phyloP scores from a whole-genome alignment of 208 protist genomes.

The Leishmania turanica region DNA sequence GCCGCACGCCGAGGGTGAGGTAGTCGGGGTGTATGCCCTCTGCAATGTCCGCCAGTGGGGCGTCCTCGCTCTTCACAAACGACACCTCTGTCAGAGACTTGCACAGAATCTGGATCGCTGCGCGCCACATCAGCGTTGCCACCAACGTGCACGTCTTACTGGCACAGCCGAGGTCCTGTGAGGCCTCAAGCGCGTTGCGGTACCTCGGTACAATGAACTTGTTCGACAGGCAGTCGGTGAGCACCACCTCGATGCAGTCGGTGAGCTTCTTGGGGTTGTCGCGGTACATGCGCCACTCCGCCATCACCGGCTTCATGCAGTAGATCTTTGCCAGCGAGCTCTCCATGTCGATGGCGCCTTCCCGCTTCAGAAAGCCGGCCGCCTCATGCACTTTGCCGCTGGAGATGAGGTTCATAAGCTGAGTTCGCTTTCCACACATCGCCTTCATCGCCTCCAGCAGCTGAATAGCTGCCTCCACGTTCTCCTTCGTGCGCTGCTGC shows the following conservation, averaged over 20 bases:
- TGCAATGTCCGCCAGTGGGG: constrained; percentile 64
- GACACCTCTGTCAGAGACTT: constrained; percentile 78
- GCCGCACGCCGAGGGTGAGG: constrained; percentile 67
- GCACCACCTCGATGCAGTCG: constrained; percentile 45
- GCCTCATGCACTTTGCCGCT: constrained; percentile 74
- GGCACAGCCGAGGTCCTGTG: constrained; percentile 34
- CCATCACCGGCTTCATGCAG: constrained; percentile 66
- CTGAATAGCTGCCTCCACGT: constrained; percentile 47
- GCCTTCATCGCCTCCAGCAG: constrained; percentile 71
- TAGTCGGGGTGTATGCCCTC: constrained; percentile 79
- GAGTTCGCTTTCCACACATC: constrained; percentile 54
- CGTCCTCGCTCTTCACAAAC: constrained; percentile 64
- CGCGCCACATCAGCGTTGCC: constrained; percentile 64
- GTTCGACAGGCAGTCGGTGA: constrained; percentile 67
- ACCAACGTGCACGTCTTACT: constrained; percentile 45
- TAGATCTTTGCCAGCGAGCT: constrained; percentile 45
- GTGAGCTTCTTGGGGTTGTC: constrained; percentile 48
- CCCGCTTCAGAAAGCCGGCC: constrained; percentile 46
- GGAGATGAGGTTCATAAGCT: constrained; percentile 64
- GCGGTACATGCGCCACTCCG: constrained; percentile 72
- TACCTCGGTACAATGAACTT: constrained; percentile 81
- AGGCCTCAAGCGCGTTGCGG: constrained; percentile 64
- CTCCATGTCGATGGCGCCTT: constrained; percentile 61
- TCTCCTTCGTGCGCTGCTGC: constrained; percentile 51
- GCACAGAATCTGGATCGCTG: constrained; percentile 68